These are phyloP conservation scores for Pseudocercospora cruenta DNA, from an alignment of 2,329 filamentous ascomycete genomes.

Conservation along the genomic window DNA sequence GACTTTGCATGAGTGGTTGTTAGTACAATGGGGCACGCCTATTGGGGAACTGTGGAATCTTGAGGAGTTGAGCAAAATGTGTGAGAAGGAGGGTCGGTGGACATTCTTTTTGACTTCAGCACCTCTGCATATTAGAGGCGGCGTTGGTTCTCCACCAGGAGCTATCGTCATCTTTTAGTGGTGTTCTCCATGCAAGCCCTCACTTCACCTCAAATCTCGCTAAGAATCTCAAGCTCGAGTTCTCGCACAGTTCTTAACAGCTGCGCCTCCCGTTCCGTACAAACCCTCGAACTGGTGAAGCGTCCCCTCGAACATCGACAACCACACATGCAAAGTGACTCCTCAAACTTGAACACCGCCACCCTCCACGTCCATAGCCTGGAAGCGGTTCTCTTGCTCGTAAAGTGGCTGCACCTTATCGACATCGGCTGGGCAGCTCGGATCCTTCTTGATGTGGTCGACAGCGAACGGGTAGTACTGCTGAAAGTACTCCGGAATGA, in stretches of 20 bases:
- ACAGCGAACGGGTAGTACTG: neutral
- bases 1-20: constrained; percentile 42
- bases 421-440: neutral
- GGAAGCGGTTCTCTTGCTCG: neutral
- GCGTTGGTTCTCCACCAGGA: constrained; percentile 32
- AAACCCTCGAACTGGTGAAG: neutral
- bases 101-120: constrained; percentile 47
- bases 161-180: constrained; percentile 40
- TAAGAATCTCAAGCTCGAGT: neutral
- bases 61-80: constrained; percentile 42
- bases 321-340: neutral
- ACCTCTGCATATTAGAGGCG: constrained; percentile 46
- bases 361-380: neutral
- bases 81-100: constrained; percentile 40
- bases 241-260: neutral
- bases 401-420: neutral
- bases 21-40: constrained; percentile 45
- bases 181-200: neutral
- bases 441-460: neutral
- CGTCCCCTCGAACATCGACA: neutral
- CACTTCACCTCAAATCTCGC: neutral
- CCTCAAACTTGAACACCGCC: neutral
- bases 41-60: constrained; percentile 49
- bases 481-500: neutral
- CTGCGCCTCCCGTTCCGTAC: neutral